Base-by-base conservation (phyloP, 2,329 filamentous ascomycete genomes). In the Aspergillus texensis region DNA sequence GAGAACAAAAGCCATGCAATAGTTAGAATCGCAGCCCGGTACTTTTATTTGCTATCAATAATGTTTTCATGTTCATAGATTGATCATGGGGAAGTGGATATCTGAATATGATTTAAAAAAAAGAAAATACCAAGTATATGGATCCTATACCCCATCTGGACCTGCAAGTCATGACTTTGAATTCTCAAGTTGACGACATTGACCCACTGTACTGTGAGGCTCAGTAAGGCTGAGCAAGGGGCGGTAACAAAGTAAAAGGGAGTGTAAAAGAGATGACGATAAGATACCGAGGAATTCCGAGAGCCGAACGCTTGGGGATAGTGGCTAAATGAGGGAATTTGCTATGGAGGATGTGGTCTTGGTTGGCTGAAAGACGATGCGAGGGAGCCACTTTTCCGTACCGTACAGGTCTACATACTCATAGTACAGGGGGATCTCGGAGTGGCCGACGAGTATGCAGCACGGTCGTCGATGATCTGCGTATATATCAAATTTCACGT, bases 1-100 rank as follows among this genome's bases (percentile, higher is more conserved):
- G 48, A 63, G 43, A 48, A 30, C 46, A 61, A 64, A 67, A 67
- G 39, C 41, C 59, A 62, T 39, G 56, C 43, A 50, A 55, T 62
- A 59, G 48, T 61, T 61, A 61, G 58, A 61, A 61, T 53, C 48
- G 57, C 61, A 61, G 36, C 19, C 55, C 57, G 12, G 41, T 65
- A 58, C 41, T 61, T 30, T 57, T 30, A 24, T 36, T 39, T 55
- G 26, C 52, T 34, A 14, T 39, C 30, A 32, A 26, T 55, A 39
- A 55, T 55, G 32, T 61, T 61, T 19, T 61, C 53, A 28, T 61
- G 24, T 53, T 41, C 36, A 45, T 39, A 32, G 21, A 26, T 50
- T 39, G 48, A 52, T 30, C 21, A 58, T 41, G 11, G 52, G 21
- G 52, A 55, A 24, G 32, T 54, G 28, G 14, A 54, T 24, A 30